Evolutionary conservation across 2,329 filamentous ascomycete species (phyloP).

Genomic region (Aspergillus unguis): DNA sequence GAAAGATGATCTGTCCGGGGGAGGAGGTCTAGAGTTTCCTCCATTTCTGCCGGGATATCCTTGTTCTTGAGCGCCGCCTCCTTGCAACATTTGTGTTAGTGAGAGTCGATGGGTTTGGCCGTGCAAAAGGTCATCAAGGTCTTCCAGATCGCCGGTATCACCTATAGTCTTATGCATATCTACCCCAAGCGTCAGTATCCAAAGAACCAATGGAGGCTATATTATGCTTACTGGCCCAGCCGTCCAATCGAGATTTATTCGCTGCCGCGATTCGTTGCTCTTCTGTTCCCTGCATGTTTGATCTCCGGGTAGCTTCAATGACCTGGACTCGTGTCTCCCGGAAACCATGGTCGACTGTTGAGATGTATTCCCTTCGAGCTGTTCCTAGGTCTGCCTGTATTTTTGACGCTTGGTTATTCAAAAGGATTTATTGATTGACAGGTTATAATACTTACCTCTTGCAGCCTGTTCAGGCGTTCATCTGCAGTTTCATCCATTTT

Average conservation of each 20-base stretch:
- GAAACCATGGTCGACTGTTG: slow-evolving; percentile 27
- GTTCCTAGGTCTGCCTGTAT: slow-evolving; percentile 38
- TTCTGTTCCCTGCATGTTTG: slow-evolving; percentile 29
- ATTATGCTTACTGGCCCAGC: slow-evolving; percentile 34
- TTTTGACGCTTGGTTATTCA: slow-evolving; percentile 3
- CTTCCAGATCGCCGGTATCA: slow-evolving; percentile 29
- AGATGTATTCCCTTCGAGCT: slow-evolving; percentile 35
- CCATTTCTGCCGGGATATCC: background rate
- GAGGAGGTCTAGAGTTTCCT: slow-evolving; percentile 2
- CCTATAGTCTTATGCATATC: slow-evolving; percentile 29
- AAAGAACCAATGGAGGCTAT: background rate
- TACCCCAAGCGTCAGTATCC: slow-evolving; percentile 18
- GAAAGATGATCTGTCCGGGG: background rate
- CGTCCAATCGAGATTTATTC: slow-evolving; percentile 25
- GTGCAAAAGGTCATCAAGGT: slow-evolving; percentile 31
- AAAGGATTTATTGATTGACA: background rate
- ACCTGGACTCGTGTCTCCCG: slow-evolving; percentile 17
- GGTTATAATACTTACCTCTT: slow-evolving; percentile 25
- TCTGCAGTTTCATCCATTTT: slow-evolving; percentile 10
- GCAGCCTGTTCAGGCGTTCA: slow-evolving; percentile 24
- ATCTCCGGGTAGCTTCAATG: slow-evolving; percentile 28
- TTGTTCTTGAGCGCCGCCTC: slow-evolving; percentile 17
- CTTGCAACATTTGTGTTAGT: slow-evolving; percentile 22
- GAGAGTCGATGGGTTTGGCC: slow-evolving; percentile 40
- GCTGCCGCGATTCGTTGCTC: slow-evolving; percentile 25